These are phyloP conservation scores for Trypanosoma scelopori DNA, from an alignment of 208 protist species.

Conservation along the genomic window DNA sequence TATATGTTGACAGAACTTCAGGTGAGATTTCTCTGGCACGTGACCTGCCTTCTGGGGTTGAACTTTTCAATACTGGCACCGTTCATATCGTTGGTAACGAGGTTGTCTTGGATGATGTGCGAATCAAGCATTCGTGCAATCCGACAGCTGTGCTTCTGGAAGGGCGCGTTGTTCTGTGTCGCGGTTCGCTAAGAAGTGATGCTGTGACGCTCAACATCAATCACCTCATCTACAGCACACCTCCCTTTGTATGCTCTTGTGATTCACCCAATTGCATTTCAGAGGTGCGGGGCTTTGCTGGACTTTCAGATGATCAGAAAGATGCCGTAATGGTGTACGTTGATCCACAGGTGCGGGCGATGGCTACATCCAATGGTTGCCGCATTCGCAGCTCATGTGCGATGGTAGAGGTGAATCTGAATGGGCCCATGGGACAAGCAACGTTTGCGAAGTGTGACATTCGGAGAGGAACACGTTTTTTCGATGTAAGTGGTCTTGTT, in stretches of 20 bases:
- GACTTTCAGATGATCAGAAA: conserved; percentile 44
- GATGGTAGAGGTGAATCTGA: conserved; percentile 57
- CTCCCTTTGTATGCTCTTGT: conserved; percentile 59
- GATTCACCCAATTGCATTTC: conserved; percentile 35
- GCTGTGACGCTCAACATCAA: conserved; percentile 75
- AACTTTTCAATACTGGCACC: conserved; percentile 49
- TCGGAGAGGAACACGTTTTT: conserved; percentile 64
- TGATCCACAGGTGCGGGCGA: conserved; percentile 50
- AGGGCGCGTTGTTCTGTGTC: conserved; percentile 51
- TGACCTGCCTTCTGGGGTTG: conserved; percentile 61
- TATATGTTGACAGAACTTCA: conserved; percentile 24
- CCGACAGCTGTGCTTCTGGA: conserved; percentile 60
- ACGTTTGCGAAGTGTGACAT: conserved; percentile 72
- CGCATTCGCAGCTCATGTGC: conserved; percentile 47
- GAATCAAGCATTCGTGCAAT: conserved; percentile 69
- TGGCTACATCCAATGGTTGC: conserved; percentile 55
- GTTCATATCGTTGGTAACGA: conserved; percentile 36
- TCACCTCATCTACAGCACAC: conserved; percentile 51
- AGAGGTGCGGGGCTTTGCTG: conserved; percentile 50
- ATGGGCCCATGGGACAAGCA: conserved; percentile 77
- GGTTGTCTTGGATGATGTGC: conserved; percentile 58
- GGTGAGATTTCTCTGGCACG: conserved; percentile 44
- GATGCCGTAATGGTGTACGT: conserved; percentile 55
- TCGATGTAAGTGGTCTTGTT: conserved; percentile 68
- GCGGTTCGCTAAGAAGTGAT: conserved; percentile 38